Base-by-base conservation (phyloP, 352 stramenopile genomes). In the Halophytophthora polymorphica region DNA sequence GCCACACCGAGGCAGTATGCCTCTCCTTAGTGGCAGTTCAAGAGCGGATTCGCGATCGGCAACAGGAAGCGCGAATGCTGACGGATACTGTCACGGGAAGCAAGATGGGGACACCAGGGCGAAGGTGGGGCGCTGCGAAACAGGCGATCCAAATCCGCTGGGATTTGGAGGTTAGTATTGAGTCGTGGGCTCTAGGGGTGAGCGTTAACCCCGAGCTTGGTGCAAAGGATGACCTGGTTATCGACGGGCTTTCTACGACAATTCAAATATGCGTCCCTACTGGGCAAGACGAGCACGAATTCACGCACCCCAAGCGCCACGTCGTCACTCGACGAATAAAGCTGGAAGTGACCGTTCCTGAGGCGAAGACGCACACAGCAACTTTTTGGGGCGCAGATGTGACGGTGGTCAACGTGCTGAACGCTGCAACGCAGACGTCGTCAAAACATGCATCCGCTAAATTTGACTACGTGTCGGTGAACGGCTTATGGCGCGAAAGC, bases 381-480 rank as follows among this genome's bases (percentile, higher is more conserved):
- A 46, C 56, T 8, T 62, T 69, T 45, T 56, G 56, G 39, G 61
- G 33, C 2, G 37, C 39, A 2, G 47, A 58, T 8, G 14, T 69
- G 46, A 56, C 28, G 2, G 17, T 53, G 8, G 55, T 12, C 11
- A 45, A 21, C n/a, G 37, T 18, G 14, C 8, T 56, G 25, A 45
- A 66, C n/a, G 29, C 56, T 14, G 11, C 17, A 6, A 28, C 53
- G 33, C 42, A 33, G 1, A 38, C 42, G 3, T 66, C 61, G 28
- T 7, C 36, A 6, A 65, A 58, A 37, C 15, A 4, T 29, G 36
- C 42, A 14, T 8, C 42, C 35, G 37, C 51, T 3, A 49, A 49
- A 15, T 65, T 61, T 46, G 46, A 66, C 19, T 59, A 58, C 33
- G 41, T 56, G 6, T 69, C 61, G 18, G 55, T 69, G 12, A 69